These are phyloP conservation scores for Aspergillus calidoustus DNA, from an alignment of 2,329 filamentous ascomycete genomes.

Conservation along the genomic window DNA sequence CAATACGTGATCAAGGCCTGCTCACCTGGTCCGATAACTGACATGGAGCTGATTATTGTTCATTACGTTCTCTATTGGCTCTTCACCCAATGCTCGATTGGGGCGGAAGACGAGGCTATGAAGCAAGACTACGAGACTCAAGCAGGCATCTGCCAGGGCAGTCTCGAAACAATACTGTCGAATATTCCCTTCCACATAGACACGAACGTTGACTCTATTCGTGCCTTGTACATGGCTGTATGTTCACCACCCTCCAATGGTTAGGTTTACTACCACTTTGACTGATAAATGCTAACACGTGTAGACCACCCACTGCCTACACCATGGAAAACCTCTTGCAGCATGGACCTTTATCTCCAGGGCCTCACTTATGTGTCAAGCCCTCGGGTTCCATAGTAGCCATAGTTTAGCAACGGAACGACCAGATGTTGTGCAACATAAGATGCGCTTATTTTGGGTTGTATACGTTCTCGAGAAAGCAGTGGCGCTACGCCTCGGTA, in stretches of 20 bases:
- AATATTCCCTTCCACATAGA: constrained; percentile 16
- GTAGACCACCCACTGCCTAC: constrained; percentile 17
- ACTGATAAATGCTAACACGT: background rate
- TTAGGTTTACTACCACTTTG: too few relatives aligned
- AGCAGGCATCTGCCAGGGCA: constrained; percentile 14
- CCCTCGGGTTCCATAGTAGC: constrained; percentile 18
- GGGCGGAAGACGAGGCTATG: background rate
- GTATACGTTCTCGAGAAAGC: constrained; percentile 18
- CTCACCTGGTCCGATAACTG: constrained; percentile 16
- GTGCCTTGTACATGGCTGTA: constrained; percentile 23
- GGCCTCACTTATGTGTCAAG: constrained; percentile 17
- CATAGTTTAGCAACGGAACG: background rate
- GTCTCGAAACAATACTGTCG: constrained; percentile 21
- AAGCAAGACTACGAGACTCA: constrained; percentile 15
- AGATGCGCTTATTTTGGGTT: constrained; percentile 17
- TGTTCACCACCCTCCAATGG: background rate
- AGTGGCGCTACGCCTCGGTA: constrained; percentile 16
- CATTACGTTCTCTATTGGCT: constrained; percentile 20
- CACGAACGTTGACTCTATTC: constrained; percentile 16
- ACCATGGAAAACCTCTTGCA: constrained; percentile 4
- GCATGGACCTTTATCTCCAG: constrained; percentile 22
- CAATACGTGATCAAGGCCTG: constrained; percentile 20
- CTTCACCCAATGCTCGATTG: constrained; percentile 12
- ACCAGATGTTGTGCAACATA: background rate
- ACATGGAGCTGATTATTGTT: constrained; percentile 23